Evolutionary conservation across 192 early-diverging fungal species (phyloP), one percentile per base, ranked within the genome.

Genomic region (Gryganskiella cystojenkinii): DNA sequence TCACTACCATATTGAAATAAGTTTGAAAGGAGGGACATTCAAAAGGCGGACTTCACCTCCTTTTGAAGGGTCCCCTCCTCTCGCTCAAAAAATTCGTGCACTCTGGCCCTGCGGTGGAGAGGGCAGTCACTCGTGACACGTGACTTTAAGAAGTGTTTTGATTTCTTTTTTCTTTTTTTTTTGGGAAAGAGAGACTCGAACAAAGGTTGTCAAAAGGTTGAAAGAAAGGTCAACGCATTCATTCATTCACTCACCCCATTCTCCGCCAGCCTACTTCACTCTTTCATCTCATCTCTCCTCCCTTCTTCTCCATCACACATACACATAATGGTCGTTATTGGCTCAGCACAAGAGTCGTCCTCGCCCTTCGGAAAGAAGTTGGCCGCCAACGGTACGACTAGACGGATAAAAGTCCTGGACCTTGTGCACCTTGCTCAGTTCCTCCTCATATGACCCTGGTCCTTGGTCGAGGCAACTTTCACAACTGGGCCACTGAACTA

Each of bases 371-470:
- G 90, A 69, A 90, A 90, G 67, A 84, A 82, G 20, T 69, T 92
- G 28, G 91, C 90, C 22, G 85, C 90, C 52, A 89, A 89, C 66
- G 91, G 91, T 92, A 85, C 17, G 61, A n/a, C n/a, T n/a, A n/a
- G n/a, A n/a, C n/a, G n/a, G n/a, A n/a, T n/a, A n/a, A n/a, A n/a
- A n/a, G n/a, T n/a, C n/a, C n/a, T n/a, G n/a, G n/a, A 13, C 7
- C 37, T 40, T 40, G 7, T 5, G 37, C 5, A 13, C 7, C 5
- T 40, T 13, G 37, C 37, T 40, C 37, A 40, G 13, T 5, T 9
- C 37, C 37, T 5, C 5, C 37, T 40, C 7, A 40, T 40, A 5
- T 40, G 37, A 5, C 37, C 37, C 37, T 40, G 13, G n/a, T n/a
- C n/a, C n/a, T n/a, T n/a, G n/a, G n/a, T n/a, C n/a, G n/a, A n/a